phyloP scores from a whole-genome alignment of 345 rosid genomes.

The Eucalyptus cladocalyx region DNA sequence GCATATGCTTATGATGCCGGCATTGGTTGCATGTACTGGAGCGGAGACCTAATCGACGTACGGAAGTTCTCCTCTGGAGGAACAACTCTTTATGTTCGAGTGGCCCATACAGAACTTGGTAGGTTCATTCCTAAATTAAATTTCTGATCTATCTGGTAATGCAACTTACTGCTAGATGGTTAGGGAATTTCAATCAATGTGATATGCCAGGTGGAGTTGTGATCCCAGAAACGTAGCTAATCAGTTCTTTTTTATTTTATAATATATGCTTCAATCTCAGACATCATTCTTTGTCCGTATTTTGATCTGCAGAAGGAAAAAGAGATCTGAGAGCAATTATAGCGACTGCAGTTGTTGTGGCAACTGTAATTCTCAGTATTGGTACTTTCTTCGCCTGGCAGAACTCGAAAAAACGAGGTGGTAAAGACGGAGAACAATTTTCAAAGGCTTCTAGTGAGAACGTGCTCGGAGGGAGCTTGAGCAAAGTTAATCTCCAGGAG shows the following conservation, averaged over 20 bases:
- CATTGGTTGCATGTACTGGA: slow-evolving; percentile 11
- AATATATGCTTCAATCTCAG: not conserved
- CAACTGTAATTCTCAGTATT: not conserved
- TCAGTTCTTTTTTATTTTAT: not conserved
- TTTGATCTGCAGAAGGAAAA: not conserved
- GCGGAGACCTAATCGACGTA: not conserved
- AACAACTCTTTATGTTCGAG: not conserved
- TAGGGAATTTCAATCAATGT: not conserved
- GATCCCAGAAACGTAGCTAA: not conserved
- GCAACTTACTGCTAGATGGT: not conserved
- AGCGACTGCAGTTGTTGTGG: not conserved
- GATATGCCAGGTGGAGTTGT: not conserved
- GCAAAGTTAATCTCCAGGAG: slow-evolving; percentile 2
- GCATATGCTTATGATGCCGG: slow-evolving; percentile 9
- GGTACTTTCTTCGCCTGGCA: not conserved
- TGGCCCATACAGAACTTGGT: slow-evolving; percentile 3
- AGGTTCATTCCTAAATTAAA: not conserved
- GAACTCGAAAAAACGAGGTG: not conserved
- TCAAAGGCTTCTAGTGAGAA: not conserved
- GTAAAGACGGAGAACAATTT: not conserved
- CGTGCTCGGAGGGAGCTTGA: not conserved
- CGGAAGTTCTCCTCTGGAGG: not conserved
- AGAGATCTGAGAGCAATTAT: not conserved
- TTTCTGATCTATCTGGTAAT: not conserved
- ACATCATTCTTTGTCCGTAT: not conserved